A percentile compares a stretch with the other conserved stretches of the same genome.
Evolutionary conservation across 495 filamentous ascomycete species (phyloP).

Genomic region (Cudoniella acicularis): DNA sequence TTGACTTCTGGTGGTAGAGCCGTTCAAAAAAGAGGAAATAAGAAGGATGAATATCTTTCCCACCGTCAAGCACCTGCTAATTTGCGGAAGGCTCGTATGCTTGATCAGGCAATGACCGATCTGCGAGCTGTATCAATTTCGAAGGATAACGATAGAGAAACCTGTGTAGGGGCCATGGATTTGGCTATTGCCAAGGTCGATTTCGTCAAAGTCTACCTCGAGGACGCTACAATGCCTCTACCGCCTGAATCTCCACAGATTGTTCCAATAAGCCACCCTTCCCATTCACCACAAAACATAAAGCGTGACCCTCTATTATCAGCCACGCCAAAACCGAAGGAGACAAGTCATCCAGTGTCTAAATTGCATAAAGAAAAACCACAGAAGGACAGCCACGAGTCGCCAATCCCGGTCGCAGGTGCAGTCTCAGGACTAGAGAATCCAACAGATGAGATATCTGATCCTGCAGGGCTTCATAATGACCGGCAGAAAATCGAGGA

Average conservation of each 20-base stretch:
- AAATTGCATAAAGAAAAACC: not conserved
- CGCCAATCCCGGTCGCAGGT: not conserved
- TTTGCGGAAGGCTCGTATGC: no score
- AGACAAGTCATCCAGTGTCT: not conserved
- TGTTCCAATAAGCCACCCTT: not conserved
- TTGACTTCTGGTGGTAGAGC: no score
- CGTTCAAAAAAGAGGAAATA: no score
- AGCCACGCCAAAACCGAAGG: not conserved
- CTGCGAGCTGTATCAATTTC: conserved; percentile 48
- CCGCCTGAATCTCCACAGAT: conserved; percentile 8
- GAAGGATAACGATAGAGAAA: conserved; percentile 32
- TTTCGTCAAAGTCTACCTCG: conserved; percentile 72
- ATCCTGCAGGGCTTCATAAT: no score
- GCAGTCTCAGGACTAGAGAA: not conserved
- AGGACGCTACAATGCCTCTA: conserved; percentile 44
- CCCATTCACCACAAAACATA: not conserved
- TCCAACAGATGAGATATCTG: not conserved
- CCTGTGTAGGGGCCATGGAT: conserved; percentile 48
- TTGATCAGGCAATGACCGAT: conserved; percentile 67
- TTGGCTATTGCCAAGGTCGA: conserved; percentile 69
- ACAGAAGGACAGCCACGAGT: not conserved
- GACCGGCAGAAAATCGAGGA: no score
- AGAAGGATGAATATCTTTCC: no score
- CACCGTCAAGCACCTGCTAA: no score
- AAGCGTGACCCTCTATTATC: conserved; percentile 1